Conservation (phyloP, 2,329 filamentous ascomycete species). For the Aspergillus unguis region DNA sequence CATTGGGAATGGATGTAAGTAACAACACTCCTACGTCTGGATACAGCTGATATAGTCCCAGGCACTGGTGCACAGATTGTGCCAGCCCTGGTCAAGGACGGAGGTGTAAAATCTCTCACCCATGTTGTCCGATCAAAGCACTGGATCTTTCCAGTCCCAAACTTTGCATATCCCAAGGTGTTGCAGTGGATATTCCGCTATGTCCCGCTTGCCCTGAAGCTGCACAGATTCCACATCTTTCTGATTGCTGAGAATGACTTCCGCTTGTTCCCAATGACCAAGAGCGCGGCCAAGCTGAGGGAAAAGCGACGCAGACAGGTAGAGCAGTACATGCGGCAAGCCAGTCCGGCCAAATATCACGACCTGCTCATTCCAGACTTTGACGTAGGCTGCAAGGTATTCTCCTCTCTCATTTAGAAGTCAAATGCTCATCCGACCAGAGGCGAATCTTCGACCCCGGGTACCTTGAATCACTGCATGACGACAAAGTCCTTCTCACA, state of each 20-base stretch:
- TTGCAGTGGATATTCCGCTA: slow-evolving; percentile 49
- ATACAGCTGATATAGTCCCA: neutral
- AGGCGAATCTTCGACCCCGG: slow-evolving; percentile 12
- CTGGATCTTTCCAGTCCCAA: slow-evolving; percentile 49
- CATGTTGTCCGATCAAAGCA: slow-evolving; percentile 57
- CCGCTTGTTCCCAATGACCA: slow-evolving; percentile 42
- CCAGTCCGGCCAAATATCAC: slow-evolving; percentile 11
- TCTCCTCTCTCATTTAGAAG: neutral
- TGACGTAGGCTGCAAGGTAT: slow-evolving; percentile 14
- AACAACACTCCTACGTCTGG: neutral
- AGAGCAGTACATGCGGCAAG: slow-evolving; percentile 32
- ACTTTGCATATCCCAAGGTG: slow-evolving; percentile 47
- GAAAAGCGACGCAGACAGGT: slow-evolving; percentile 32
- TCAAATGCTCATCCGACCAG: neutral
- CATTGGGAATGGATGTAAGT: slow-evolving; percentile 34
- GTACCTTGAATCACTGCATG: slow-evolving; percentile 10
- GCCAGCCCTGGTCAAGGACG: slow-evolving; percentile 23
- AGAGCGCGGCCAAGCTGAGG: slow-evolving; percentile 40
- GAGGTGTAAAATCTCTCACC: slow-evolving; percentile 52
- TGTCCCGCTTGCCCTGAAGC: slow-evolving; percentile 42
- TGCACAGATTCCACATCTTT: slow-evolving; percentile 39
- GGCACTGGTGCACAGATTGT: slow-evolving; percentile 28
- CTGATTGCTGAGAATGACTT: slow-evolving; percentile 21
- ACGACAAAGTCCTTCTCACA: slow-evolving; percentile 44
- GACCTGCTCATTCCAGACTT: slow-evolving; percentile 13